Conservation (phyloP, 345 rosid species). For the Populus deltoides region DNA sequence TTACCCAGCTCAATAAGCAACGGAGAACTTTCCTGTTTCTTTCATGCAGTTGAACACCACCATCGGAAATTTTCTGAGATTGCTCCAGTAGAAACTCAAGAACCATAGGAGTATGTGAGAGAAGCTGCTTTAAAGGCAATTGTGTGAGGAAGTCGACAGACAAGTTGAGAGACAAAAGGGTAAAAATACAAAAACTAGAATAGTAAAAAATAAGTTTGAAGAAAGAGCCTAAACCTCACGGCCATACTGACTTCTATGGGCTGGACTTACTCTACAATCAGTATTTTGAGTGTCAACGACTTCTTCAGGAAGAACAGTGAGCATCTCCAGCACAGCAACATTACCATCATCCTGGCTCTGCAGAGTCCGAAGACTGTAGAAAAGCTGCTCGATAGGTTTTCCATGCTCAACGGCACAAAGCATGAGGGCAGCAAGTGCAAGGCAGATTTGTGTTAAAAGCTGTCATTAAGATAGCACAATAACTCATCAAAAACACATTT, state of each 20-base stretch:
- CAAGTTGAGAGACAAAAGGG: constrained; percentile 10
- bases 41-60: constrained; percentile 50
- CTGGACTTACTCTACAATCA: constrained; percentile 52
- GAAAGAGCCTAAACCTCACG: constrained; percentile 49
- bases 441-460: constrained; percentile 94
- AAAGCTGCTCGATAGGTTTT: constrained; percentile 78
- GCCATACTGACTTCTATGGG: constrained; percentile 57
- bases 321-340: constrained; percentile 86
- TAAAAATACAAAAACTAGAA: constrained; percentile 3
- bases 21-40: constrained; percentile 75
- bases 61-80: constrained; percentile 61
- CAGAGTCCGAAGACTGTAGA: constrained; percentile 73
- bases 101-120: constrained; percentile 73
- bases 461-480: constrained; percentile 35
- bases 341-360: constrained; percentile 74
- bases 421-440: constrained; percentile 81
- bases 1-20: constrained; percentile 96
- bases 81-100: constrained; percentile 84
- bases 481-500: background rate
- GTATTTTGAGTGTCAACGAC: constrained; percentile 58
- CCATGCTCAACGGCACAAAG: constrained; percentile 71
- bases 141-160: constrained; percentile 7
- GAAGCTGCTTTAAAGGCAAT: constrained; percentile 50
- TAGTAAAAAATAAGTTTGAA: background rate
- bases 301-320: constrained; percentile 94